A percentile compares a stretch with the other conserved stretches of the same genome.
Conservation (phyloP, 768 basidiomycete genomes). For the Lanmaoa rubissima region DNA sequence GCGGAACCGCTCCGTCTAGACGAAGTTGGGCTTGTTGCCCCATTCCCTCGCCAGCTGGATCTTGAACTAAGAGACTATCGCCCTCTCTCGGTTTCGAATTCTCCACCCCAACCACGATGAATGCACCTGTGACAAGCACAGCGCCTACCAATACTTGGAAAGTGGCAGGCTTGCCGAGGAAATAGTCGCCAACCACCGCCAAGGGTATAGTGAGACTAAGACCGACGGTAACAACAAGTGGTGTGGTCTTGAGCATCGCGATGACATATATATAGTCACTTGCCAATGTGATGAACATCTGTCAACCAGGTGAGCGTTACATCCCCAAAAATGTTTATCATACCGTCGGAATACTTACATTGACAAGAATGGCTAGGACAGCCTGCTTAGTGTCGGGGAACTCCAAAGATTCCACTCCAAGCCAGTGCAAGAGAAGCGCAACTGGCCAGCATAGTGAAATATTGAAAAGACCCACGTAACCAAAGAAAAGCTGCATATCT, state of each 20-base stretch:
- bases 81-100: slow-evolving; percentile 43
- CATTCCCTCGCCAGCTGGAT: slow-evolving; percentile 1
- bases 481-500: slow-evolving; percentile 94
- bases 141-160: slow-evolving; percentile 72
- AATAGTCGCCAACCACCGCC: slow-evolving; percentile 79
- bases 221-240: slow-evolving; percentile 89
- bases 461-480: slow-evolving; percentile 89
- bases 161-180: slow-evolving; percentile 57
- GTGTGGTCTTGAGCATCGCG: slow-evolving; percentile 96
- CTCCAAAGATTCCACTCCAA: slow-evolving; percentile 72
- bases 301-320: neutral
- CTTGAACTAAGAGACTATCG: slow-evolving; percentile 1
- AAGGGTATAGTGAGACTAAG: slow-evolving; percentile 92
- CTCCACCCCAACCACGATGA: slow-evolving; percentile 69
- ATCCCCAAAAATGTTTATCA: neutral
- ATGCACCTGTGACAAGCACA: slow-evolving; percentile 69
- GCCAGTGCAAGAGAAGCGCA: slow-evolving; percentile 70
- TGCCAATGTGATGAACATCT: slow-evolving; percentile 83
- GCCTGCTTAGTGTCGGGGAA: slow-evolving; percentile 54
- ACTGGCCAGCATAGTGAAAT: slow-evolving; percentile 74
- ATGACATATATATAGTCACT: slow-evolving; percentile 86
- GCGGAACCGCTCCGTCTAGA: slow-evolving; percentile 6
- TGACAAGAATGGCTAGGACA: slow-evolving; percentile 51
- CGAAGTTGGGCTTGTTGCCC: slow-evolving; percentile 1
- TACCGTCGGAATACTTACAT: slow-evolving; percentile 40